Percentiles rank a stretch among this genome's conserved stretches.
Conservation (phyloP, 768 basidiomycete genomes). For the Tricholoma sp. region DNA sequence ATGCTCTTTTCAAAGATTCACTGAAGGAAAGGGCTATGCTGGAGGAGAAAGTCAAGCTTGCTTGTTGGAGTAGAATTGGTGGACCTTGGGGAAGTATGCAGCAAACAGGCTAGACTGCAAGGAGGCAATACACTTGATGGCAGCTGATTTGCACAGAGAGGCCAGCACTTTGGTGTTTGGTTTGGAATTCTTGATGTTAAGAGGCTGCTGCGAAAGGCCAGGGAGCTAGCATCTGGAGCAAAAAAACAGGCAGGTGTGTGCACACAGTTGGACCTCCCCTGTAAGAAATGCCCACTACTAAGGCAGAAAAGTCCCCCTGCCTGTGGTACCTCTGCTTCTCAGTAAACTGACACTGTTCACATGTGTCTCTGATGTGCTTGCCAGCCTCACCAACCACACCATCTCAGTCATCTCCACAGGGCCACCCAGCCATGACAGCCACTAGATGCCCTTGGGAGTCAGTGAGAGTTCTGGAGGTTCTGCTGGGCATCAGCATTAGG, state of each 20-base stretch:
- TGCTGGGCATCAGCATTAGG: not conserved
- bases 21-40: constrained; percentile 4
- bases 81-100: not conserved
- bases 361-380: not conserved
- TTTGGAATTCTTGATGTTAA: not conserved
- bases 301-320: not conserved
- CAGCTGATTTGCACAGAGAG: not conserved
- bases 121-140: not conserved
- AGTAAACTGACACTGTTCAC: not conserved
- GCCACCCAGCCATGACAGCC: not conserved
- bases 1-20: no score
- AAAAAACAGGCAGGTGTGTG: not conserved
- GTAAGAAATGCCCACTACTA: not conserved
- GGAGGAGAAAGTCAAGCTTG: no score
- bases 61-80: not conserved
- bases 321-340: not conserved
- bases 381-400: not conserved
- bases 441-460: not conserved
- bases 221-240: not conserved
- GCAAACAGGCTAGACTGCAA: not conserved
- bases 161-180: not conserved
- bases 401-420: not conserved
- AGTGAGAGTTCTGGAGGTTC: not conserved
- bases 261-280: not conserved
- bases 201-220: not conserved